Conservation (phyloP, 305 asterid species). For the Fraxinus velutina region DNA sequence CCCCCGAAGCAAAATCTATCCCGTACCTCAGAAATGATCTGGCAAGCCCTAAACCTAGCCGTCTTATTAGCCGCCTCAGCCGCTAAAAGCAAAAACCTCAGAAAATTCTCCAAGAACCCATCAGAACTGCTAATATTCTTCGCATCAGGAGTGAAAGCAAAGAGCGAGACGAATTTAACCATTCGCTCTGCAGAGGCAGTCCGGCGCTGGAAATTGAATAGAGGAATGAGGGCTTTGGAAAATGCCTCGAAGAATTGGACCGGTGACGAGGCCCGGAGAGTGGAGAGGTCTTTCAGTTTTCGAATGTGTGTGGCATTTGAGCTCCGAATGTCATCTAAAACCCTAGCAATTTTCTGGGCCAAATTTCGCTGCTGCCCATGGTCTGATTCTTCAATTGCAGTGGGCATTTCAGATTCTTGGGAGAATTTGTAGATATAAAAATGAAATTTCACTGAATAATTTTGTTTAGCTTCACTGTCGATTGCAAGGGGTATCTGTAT, state of each 20-base stretch:
- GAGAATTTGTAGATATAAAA: neutral
- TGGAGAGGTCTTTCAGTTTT: slow-evolving; percentile 67
- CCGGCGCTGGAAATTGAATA: slow-evolving; percentile 63
- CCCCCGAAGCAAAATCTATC: neutral
- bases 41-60: slow-evolving; percentile 80
- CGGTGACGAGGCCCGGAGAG: slow-evolving; percentile 45
- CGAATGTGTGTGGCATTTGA: slow-evolving; percentile 68
- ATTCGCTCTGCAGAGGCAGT: slow-evolving; percentile 62
- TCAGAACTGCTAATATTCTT: slow-evolving; percentile 33
- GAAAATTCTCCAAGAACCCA: slow-evolving; percentile 56
- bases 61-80: slow-evolving; percentile 62
- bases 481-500: neutral
- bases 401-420: slow-evolving; percentile 26
- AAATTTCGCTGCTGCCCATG: slow-evolving; percentile 23
- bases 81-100: slow-evolving; percentile 62
- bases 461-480: neutral
- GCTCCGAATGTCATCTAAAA: slow-evolving; percentile 57
- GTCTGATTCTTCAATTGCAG: slow-evolving; percentile 36
- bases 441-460: neutral
- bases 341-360: slow-evolving; percentile 39
- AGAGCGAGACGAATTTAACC: slow-evolving; percentile 55
- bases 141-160: slow-evolving; percentile 42
- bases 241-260: slow-evolving; percentile 49
- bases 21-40: slow-evolving; percentile 82
- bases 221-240: slow-evolving; percentile 50